phyloP scores from a whole-genome alignment of 106 monocot genomes.

The Gastrodia elata region DNA sequence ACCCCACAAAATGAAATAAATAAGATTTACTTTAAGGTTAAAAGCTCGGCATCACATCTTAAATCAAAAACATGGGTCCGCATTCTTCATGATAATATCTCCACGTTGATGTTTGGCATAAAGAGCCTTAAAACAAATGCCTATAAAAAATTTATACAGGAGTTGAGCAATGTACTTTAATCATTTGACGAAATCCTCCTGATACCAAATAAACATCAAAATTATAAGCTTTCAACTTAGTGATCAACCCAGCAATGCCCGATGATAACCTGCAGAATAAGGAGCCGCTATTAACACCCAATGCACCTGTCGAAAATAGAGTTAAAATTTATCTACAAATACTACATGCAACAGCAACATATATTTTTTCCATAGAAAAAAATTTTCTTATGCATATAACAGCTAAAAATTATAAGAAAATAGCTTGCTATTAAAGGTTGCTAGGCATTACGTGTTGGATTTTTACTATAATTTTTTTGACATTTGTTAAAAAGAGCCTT shows the following conservation, averaged over 20 bases:
- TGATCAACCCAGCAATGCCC: slow-evolving; percentile 71
- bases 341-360: not conserved
- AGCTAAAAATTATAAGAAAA: not conserved
- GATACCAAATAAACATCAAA: slow-evolving; percentile 77
- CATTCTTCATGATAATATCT: not conserved
- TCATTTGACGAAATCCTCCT: slow-evolving; percentile 98
- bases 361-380: not conserved
- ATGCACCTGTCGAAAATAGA: not conserved
- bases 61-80: not conserved
- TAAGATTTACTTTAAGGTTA: too few relatives aligned
- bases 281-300: not conserved
- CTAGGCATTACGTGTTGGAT: not conserved
- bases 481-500: not conserved
- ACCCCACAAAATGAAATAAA: too few relatives aligned
- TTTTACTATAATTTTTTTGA: not conserved
- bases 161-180: slow-evolving; percentile 43
- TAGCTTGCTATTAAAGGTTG: not conserved
- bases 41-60: too few relatives aligned
- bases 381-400: not conserved
- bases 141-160: not conserved
- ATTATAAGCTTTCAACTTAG: slow-evolving; percentile 48
- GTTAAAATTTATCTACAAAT: not conserved
- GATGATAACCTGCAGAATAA: slow-evolving; percentile 70
- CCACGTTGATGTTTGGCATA: not conserved
- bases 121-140: not conserved